Base-by-base conservation (phyloP, 2,329 filamentous ascomycete genomes). In the Beauveria caledonica region DNA sequence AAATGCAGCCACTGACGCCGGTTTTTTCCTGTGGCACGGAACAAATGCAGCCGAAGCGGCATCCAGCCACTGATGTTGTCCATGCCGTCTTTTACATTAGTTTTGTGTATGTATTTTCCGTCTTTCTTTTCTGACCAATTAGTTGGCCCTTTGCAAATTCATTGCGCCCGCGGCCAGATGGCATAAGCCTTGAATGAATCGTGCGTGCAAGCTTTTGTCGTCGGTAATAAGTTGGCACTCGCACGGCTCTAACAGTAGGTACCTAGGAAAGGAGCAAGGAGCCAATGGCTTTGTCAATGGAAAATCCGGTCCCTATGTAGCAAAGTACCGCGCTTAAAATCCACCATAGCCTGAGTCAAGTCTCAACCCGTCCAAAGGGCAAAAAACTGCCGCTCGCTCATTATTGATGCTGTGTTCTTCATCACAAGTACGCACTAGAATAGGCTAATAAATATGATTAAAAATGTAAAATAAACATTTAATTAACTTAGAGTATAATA, bases 1-100 rank as follows among this genome's bases (percentile, higher is more conserved):
- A 56, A 56, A 46, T 56, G 53, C 53, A 56, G 53, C 53, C 53
- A 56, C 53, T 56, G 40, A 27, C 27, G 23, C 25, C 36, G 10
- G 40, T 25, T 42, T 33, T 44, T 33, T 29, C 23, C 5, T 55
- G 10, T 7, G 25, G 40, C 19, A 25, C 39, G 15, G 25, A 44
- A 25, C 15, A 48, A 21, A 9, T 29, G 33, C 54, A 49, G 27
- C 53, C 42, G 53, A 36, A 29, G 27, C 27, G 19, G 17, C 21
- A 11, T 19, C 48, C 15, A 29, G 25, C 7, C 13, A 46, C 11
- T 36, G 5, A 15, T 36, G 13, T 36, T 36, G 11, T 36, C 33
- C 25, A 27, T 27, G 25, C 8, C 25, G 25, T 27, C 5, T 36
- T 23, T 36, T 15, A 36, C 33, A 36, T 15, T 36, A 36, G 11